Conservation (phyloP, 1,139 yeast genomes). For the Eremothecium sinecaudum region DNA sequence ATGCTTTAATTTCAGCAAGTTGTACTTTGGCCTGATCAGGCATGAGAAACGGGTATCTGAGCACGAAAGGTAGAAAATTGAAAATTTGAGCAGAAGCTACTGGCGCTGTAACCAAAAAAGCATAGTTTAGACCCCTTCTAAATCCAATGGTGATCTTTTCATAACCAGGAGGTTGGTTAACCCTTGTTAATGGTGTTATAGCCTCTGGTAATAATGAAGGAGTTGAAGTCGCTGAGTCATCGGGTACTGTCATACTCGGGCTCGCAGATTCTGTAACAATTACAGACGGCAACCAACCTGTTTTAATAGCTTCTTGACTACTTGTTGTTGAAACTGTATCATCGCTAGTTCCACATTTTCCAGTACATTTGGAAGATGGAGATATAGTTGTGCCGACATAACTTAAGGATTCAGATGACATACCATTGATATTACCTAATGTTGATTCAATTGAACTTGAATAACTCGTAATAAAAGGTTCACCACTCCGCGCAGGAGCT, state of each 20-base stretch:
- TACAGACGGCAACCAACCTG: not conserved
- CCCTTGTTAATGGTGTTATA: constrained; percentile 40
- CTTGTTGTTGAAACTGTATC: not conserved
- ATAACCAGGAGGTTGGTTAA: constrained; percentile 32
- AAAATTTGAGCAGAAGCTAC: constrained; percentile 65
- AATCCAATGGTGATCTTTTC: constrained; percentile 54
- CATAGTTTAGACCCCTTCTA: constrained; percentile 53
- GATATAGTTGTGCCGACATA: too few relatives aligned
- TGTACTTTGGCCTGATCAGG: too few relatives aligned
- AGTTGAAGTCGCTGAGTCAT: not conserved
- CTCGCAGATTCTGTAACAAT: constrained; percentile 1
- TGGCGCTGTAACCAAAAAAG: constrained; percentile 55
- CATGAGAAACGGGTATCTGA: constrained; percentile 47
- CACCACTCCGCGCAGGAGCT: too few relatives aligned
- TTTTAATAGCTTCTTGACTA: not conserved
- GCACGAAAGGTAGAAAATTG: constrained; percentile 51
- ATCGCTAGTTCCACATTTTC: not conserved
- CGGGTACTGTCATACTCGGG: too few relatives aligned
- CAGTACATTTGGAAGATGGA: too few relatives aligned
- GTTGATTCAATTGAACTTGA: too few relatives aligned
- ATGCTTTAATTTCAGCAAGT: too few relatives aligned
- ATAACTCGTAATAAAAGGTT: too few relatives aligned
- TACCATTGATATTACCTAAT: too few relatives aligned
- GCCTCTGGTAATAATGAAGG: constrained; percentile 45
- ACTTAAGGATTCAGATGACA: too few relatives aligned